Evolutionary conservation across 352 stramenopile species (phyloP).

Genomic region (Phytophthora colocasiae): DNA sequence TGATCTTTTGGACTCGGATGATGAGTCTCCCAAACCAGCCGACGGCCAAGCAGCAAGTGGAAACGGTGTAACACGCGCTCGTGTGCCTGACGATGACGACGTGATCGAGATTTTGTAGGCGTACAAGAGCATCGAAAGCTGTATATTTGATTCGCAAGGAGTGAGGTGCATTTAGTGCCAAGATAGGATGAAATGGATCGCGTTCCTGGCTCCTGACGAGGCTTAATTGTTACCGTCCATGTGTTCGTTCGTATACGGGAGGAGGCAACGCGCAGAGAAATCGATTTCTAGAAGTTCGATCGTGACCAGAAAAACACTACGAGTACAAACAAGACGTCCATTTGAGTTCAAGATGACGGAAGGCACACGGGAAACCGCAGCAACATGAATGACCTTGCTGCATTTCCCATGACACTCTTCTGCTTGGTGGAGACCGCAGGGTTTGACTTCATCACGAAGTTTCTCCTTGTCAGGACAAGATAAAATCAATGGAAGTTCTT

Average conservation of each 20-base stretch:
- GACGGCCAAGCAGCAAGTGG: conserved; percentile 9
- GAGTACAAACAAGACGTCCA: too few relatives aligned
- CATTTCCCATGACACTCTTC: too few relatives aligned
- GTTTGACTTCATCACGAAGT: too few relatives aligned
- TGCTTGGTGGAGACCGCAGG: too few relatives aligned
- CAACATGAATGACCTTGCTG: too few relatives aligned
- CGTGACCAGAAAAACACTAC: too few relatives aligned
- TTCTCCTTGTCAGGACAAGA: conserved; percentile 15
- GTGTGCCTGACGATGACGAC: conserved; percentile 30
- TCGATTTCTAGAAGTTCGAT: too few relatives aligned
- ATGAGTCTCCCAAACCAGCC: conserved; percentile 34
- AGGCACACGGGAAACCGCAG: too few relatives aligned
- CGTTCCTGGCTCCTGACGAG: not conserved
- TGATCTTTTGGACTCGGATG: conserved; percentile 68
- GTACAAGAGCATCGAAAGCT: conserved; percentile 21
- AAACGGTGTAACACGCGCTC: not conserved
- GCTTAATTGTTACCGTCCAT: not conserved
- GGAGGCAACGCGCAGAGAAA: conserved; percentile 6
- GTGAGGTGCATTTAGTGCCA: not conserved
- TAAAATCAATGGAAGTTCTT: conserved; percentile 26
- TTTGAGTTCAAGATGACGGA: too few relatives aligned
- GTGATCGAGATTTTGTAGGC: conserved; percentile 54
- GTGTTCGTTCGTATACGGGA: not conserved
- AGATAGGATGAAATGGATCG: not conserved
- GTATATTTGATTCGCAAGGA: conserved; percentile 35